Conservation (phyloP, 768 basidiomycete genomes). For the Kwoniella newhampshirensis region DNA sequence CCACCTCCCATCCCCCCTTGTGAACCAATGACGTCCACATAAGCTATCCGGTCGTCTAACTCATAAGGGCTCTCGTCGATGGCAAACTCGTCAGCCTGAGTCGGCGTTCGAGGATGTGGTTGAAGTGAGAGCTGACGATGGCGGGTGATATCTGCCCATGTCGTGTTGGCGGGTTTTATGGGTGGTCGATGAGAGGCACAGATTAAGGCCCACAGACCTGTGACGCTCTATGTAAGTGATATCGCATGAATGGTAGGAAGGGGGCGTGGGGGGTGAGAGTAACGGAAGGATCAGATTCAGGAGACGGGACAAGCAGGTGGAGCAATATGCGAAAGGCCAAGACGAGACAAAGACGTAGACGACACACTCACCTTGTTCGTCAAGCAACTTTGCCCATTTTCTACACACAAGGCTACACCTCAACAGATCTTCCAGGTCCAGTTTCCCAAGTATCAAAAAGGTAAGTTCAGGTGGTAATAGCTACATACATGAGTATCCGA, state of each 20-base stretch:
- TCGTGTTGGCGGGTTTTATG: constrained; percentile 28
- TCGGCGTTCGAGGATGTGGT: not conserved
- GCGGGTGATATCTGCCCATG: constrained; percentile 33
- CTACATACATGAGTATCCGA: constrained; percentile 17
- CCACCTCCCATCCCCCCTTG: constrained; percentile 31
- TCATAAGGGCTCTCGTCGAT: constrained; percentile 18
- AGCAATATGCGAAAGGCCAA: too few relatives aligned
- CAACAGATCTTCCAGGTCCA: constrained; percentile 33
- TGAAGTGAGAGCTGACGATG: constrained; percentile 25
- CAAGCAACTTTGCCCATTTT: constrained; percentile 30
- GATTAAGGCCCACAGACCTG: constrained; percentile 34
- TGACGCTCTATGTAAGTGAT: too few relatives aligned
- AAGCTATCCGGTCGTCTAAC: constrained; percentile 8
- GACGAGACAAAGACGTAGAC: too few relatives aligned
- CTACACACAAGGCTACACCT: constrained; percentile 29
- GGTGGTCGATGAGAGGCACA: constrained; percentile 26
- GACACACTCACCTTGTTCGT: constrained; percentile 37
- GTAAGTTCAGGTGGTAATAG: constrained; percentile 34
- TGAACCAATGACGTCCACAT: constrained; percentile 17
- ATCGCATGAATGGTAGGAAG: too few relatives aligned
- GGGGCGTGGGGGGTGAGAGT: too few relatives aligned
- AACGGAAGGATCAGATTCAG: too few relatives aligned
- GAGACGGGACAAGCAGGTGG: too few relatives aligned
- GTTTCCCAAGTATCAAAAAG: constrained; percentile 22
- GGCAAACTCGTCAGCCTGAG: constrained; percentile 18